phyloP scores from a whole-genome alignment of 2,329 filamentous ascomycete species.

The Botrytis fabae region DNA sequence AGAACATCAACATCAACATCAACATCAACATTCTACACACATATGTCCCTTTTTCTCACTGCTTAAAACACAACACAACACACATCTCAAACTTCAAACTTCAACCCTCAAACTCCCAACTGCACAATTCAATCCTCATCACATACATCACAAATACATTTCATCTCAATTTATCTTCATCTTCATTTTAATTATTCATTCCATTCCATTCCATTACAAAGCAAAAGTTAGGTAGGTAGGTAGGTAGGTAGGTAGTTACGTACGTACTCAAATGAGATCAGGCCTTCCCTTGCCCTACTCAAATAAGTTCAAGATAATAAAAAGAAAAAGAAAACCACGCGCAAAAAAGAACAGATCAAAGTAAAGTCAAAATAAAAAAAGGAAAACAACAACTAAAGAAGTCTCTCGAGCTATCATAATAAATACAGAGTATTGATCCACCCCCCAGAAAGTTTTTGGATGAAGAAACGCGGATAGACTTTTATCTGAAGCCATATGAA shows the following conservation, averaged over 20 bases:
- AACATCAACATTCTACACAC: too few relatives aligned
- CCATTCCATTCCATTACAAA: constrained; percentile 20
- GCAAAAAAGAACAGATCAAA: constrained; percentile 7
- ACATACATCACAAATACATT: too few relatives aligned
- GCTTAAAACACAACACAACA: too few relatives aligned
- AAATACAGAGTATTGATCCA: constrained; percentile 24
- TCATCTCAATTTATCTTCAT: not conserved
- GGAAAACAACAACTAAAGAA: constrained; percentile 3
- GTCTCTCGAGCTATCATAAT: constrained; percentile 23
- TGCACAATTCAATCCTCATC: too few relatives aligned
- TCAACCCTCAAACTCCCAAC: too few relatives aligned
- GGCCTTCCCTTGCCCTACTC: not conserved
- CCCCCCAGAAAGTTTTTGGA: not conserved
- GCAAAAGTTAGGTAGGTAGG: constrained; percentile 16
- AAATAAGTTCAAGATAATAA: not conserved
- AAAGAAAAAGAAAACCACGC: not conserved
- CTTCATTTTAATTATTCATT: not conserved
- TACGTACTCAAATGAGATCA: not conserved
- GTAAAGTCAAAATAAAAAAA: constrained; percentile 8
- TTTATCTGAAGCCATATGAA: constrained; percentile 1
- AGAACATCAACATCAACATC: too few relatives aligned
- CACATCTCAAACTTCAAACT: too few relatives aligned
- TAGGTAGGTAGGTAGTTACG: constrained; percentile 4
- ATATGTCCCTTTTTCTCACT: too few relatives aligned
- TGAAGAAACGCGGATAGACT: constrained; percentile 1